A percentile compares a stretch with the other conserved stretches of the same genome.
These are phyloP conservation scores for Phytophthora boehmeriae DNA, from an alignment of 352 stramenopile species.

Conservation along the genomic window DNA sequence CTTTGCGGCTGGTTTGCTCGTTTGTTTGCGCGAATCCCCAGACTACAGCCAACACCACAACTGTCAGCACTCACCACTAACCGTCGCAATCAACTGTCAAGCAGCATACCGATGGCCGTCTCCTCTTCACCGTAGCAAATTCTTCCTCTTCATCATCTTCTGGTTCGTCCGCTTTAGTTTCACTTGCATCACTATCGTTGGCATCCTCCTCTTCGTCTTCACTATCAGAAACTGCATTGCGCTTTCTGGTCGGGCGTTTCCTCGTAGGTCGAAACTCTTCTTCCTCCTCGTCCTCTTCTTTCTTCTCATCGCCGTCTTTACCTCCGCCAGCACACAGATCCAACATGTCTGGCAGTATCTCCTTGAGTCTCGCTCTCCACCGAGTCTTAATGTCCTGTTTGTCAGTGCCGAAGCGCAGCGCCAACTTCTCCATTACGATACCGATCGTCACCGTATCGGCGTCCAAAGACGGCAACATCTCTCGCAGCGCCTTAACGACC, in stretches of 20 bases:
- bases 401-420: conserved; percentile 50
- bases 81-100: too few relatives aligned
- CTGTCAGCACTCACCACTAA: background rate
- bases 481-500: conserved; percentile 43
- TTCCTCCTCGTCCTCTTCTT: conserved; percentile 7
- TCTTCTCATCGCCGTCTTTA: conserved; percentile 21
- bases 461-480: conserved; percentile 68
- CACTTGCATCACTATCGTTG: conserved; percentile 35
- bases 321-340: conserved; percentile 32
- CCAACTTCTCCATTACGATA: conserved; percentile 57
- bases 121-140: conserved; percentile 25
- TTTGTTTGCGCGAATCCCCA: conserved; percentile 19
- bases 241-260: conserved; percentile 40
- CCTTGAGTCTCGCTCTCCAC: conserved; percentile 55
- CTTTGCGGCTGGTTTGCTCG: conserved; percentile 29
- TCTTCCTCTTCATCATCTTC: conserved; percentile 35
- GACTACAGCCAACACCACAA: conserved; percentile 10
- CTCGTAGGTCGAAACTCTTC: conserved; percentile 24
- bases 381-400: conserved; percentile 46
- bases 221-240: conserved; percentile 49
- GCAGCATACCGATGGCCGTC: conserved; percentile 29
- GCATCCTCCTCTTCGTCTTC: conserved; percentile 33
- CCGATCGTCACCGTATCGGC: conserved; percentile 51
- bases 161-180: conserved; percentile 28
- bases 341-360: conserved; percentile 57